Evolutionary conservation across 805 yeast species (phyloP), one percentile per base, ranked within the genome.

Genomic region (Candida ficus): DNA sequence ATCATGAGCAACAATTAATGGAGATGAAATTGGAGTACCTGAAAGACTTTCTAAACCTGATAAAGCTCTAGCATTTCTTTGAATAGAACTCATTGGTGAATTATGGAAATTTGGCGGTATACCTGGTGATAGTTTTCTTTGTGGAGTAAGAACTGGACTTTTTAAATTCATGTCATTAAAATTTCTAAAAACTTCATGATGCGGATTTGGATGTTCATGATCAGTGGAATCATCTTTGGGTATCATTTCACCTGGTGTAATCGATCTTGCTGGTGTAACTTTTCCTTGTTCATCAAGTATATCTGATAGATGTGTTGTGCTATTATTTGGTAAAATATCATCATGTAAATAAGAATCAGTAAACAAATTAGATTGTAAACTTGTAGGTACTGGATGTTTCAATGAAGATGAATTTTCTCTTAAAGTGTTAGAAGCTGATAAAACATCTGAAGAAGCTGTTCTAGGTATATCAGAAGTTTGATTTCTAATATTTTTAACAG

Each of bases 1-100:
- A 25, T 78, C 85, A 28, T 68, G 63, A 0, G 80, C 69, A 36
- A 66, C 54, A 11, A 80, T 62, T 36, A 73, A 56, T 0, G 89
- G 91, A 0, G 86, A 79, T 1, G 79, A 68, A 3, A 67, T 55
- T 4, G 85, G 88, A 0, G 82, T 55, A 2, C 52, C 49, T 4
- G 53, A 38, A 3, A 29, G n/a, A 35, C 57, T 51, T 7, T 53
- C 60, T 27, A 27, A 25, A 14, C 47, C 53, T 7, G 41, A 27
- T 13, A 33, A 42, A 2, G 47, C 33, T 14, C 53, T 43, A 2
- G 65, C 50, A 52, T 77, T 80, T 49, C 78, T 67, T 52, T 79
- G 87, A 17, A 80, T 68, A 0, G 83, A 74, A 12, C 89, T 73
- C 54, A 80, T 61, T 17, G 82, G 83, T 1, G 76, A 71, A 43